A percentile compares a stretch with the other conserved stretches of the same genome.
Conservation (phyloP, 2,329 filamentous ascomycete genomes). For the Niveomyces coronatus region DNA sequence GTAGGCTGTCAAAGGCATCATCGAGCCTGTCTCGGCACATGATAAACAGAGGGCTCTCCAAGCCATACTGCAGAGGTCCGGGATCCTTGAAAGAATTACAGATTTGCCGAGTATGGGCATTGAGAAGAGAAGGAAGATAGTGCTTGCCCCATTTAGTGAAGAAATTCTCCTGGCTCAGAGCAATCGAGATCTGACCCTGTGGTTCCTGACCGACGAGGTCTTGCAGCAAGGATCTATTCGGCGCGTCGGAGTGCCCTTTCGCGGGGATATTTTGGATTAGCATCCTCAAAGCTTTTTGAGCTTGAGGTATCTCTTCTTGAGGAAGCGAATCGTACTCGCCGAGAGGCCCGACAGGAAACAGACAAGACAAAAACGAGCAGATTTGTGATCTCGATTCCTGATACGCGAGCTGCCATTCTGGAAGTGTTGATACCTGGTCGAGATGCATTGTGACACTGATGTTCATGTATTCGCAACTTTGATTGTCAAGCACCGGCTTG, state of each 20-base stretch:
- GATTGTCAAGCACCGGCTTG: constrained; percentile 13
- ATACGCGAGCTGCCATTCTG: constrained; percentile 22
- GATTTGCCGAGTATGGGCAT: constrained; percentile 45
- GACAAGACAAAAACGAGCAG: constrained; percentile 36
- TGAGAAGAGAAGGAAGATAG: constrained; percentile 46
- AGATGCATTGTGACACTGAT: background rate
- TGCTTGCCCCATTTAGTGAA: constrained; percentile 45
- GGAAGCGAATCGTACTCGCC: constrained; percentile 24
- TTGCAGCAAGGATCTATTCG: constrained; percentile 35
- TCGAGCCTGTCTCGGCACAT: constrained; percentile 40
- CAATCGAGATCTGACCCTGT: constrained; percentile 40
- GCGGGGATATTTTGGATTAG: constrained; percentile 27
- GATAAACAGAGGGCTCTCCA: constrained; percentile 39
- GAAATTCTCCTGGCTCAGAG: constrained; percentile 27
- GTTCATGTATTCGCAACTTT: background rate
- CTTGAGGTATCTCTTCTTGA: constrained; percentile 1
- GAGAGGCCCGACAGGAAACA: constrained; percentile 28
- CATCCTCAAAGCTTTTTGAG: constrained; percentile 16
- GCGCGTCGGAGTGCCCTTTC: constrained; percentile 22
- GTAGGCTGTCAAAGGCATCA: constrained; percentile 35
- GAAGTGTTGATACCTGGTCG: background rate
- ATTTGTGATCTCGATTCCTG: constrained; percentile 41
- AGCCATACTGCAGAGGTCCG: constrained; percentile 44
- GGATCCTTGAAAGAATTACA: constrained; percentile 55
- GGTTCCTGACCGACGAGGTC: constrained; percentile 36